Conservation (phyloP, 768 basidiomycete genomes). For the Psilocybe tampanensis region DNA sequence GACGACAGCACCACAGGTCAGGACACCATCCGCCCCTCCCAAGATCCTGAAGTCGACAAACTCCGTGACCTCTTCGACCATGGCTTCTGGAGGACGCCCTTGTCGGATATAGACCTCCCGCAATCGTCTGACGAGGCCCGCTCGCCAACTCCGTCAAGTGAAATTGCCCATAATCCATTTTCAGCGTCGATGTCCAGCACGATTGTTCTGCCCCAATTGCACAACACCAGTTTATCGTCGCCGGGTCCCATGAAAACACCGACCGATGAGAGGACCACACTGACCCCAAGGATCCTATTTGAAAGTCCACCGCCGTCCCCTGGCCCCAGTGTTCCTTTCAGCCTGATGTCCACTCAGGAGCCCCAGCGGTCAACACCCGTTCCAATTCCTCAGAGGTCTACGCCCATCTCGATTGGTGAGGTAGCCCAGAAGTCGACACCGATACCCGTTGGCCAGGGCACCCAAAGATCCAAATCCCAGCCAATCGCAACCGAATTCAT, state of each 20-base stretch:
- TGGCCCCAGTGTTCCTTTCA: neutral
- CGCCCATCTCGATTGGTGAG: too few relatives aligned
- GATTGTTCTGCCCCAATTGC: neutral
- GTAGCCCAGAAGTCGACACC: too few relatives aligned
- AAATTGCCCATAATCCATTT: neutral
- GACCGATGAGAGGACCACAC: neutral
- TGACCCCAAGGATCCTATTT: neutral
- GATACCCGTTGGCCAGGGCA: too few relatives aligned
- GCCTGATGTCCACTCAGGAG: neutral
- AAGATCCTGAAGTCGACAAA: neutral
- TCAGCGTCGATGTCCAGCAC: conserved; percentile 11
- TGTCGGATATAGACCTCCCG: neutral
- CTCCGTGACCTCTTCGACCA: neutral
- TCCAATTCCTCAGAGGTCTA: neutral
- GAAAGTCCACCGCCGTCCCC: neutral
- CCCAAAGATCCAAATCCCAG: too few relatives aligned
- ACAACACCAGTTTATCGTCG: neutral
- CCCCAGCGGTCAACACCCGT: too few relatives aligned
- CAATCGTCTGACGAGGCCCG: neutral
- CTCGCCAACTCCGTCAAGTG: neutral
- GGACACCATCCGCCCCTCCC: neutral
- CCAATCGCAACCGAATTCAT: too few relatives aligned
- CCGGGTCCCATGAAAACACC: neutral
- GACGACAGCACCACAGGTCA: neutral
- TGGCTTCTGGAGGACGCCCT: neutral